These are phyloP conservation scores for Phytophthora meadii DNA, from an alignment of 352 stramenopile genomes.

Conservation along the genomic window DNA sequence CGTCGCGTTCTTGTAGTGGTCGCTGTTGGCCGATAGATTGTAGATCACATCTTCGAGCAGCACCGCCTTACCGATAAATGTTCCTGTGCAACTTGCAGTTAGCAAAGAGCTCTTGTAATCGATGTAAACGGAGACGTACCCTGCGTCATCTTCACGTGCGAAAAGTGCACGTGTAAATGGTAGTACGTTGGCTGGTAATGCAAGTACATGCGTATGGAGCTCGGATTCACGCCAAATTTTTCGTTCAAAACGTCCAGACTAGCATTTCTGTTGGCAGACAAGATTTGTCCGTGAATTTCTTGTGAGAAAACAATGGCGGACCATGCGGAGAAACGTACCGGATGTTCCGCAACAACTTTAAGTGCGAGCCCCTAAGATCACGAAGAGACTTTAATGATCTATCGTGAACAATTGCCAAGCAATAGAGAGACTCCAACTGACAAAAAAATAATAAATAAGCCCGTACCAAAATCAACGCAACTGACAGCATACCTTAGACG, in stretches of 20 bases:
- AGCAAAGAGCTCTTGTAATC: background rate
- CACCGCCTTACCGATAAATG: slow-evolving; percentile 81
- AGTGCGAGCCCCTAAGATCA: slow-evolving; percentile 69
- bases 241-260: slow-evolving; percentile 56
- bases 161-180: slow-evolving; percentile 90
- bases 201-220: slow-evolving; percentile 81
- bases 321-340: slow-evolving; percentile 40
- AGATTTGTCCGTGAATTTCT: slow-evolving; percentile 5
- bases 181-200: slow-evolving; percentile 92
- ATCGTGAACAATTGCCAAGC: slow-evolving; percentile 83
- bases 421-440: slow-evolving; percentile 84
- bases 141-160: slow-evolving; percentile 83
- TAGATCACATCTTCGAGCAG: slow-evolving; percentile 88
- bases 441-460: background rate
- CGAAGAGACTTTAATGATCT: slow-evolving; percentile 75
- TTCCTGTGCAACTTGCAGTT: slow-evolving; percentile 43
- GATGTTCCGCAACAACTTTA: slow-evolving; percentile 77
- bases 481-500: slow-evolving; percentile 51
- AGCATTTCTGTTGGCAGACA: slow-evolving; percentile 50
- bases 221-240: slow-evolving; percentile 66
- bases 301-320: background rate
- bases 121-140: slow-evolving; percentile 34
- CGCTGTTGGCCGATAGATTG: slow-evolving; percentile 67
- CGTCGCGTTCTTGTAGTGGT: slow-evolving; percentile 79
- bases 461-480: background rate